Percentiles rank a stretch among this genome's conserved stretches.
Evolutionary conservation across 768 basidiomycete species (phyloP).

Genomic region (Leucocoprinus sp.): DNA sequence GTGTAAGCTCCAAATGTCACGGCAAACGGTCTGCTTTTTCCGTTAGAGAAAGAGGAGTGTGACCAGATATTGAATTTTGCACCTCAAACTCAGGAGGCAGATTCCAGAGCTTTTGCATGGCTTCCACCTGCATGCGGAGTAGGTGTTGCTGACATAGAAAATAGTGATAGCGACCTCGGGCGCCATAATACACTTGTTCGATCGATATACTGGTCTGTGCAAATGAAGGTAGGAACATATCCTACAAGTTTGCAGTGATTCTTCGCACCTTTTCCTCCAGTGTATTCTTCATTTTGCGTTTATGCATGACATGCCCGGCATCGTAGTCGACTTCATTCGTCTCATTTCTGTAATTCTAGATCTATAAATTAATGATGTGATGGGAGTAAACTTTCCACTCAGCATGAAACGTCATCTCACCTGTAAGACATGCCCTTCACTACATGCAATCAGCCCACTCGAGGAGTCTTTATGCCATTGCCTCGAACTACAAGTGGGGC

Average conservation of each 20-base stretch:
- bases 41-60: too few species aligned
- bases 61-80: slow-evolving; percentile 1
- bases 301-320: slow-evolving; percentile 53
- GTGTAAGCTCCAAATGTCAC: slow-evolving; percentile 76
- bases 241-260: slow-evolving; percentile 51
- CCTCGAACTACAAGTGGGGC: slow-evolving; percentile 73
- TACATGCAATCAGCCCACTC: slow-evolving; percentile 77
- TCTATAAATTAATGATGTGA: not conserved
- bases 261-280: slow-evolving; percentile 41
- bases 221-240: slow-evolving; percentile 24
- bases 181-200: slow-evolving; percentile 74
- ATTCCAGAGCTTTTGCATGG: slow-evolving; percentile 55
- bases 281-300: slow-evolving; percentile 54
- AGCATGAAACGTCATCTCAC: slow-evolving; percentile 28
- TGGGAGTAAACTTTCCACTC: not conserved
- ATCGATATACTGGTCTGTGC: not conserved
- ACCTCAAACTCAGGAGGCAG: slow-evolving; percentile 80
- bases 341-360: slow-evolving; percentile 78
- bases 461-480: slow-evolving; percentile 84
- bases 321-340: slow-evolving; percentile 56
- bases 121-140: slow-evolving; percentile 64
- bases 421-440: slow-evolving; percentile 87
- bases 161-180: slow-evolving; percentile 68
- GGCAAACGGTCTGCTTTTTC: slow-evolving; percentile 52
- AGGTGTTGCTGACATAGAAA: slow-evolving; percentile 81